A percentile compares a stretch with the other conserved stretches of the same genome.
Conservation (phyloP, 1,284 basidiomycete species). For the Coriolopsis trogii region DNA sequence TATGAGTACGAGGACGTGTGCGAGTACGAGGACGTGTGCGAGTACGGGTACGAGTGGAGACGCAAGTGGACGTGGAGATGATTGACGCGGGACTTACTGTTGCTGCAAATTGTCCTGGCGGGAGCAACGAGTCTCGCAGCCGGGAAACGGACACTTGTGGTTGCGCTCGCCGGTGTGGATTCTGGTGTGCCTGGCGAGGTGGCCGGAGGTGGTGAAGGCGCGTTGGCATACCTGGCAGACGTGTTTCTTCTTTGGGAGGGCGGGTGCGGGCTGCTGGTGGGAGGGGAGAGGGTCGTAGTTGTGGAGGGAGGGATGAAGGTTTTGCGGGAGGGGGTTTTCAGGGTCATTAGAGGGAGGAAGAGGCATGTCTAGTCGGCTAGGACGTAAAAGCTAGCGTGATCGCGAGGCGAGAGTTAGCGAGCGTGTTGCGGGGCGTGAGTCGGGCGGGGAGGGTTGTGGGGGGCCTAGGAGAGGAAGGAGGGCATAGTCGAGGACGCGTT, state of each 20-base stretch:
- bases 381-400: constrained; percentile 20
- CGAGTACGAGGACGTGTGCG: background rate
- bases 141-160: constrained; percentile 82
- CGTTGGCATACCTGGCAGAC: constrained; percentile 50
- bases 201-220: constrained; percentile 81
- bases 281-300: constrained; percentile 8
- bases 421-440: background rate
- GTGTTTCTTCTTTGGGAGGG: constrained; percentile 41
- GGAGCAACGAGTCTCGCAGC: constrained; percentile 80
- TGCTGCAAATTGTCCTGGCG: constrained; percentile 83
- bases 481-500: background rate
- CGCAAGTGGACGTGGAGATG: constrained; percentile 1
- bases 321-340: constrained; percentile 3
- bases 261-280: constrained; percentile 2
- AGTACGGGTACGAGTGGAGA: constrained; percentile 4
- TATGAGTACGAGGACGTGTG: background rate
- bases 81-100: constrained; percentile 62
- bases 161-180: constrained; percentile 84
- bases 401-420: constrained; percentile 11
- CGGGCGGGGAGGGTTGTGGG: background rate
- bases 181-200: constrained; percentile 79
- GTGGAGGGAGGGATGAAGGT: constrained; percentile 16
- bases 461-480: too few relatives aligned
- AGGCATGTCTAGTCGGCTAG: constrained; percentile 20
- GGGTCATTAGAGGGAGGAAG: constrained; percentile 9